Base-by-base conservation (phyloP, 331 rosid genomes). In the Acacia concinna region DNA sequence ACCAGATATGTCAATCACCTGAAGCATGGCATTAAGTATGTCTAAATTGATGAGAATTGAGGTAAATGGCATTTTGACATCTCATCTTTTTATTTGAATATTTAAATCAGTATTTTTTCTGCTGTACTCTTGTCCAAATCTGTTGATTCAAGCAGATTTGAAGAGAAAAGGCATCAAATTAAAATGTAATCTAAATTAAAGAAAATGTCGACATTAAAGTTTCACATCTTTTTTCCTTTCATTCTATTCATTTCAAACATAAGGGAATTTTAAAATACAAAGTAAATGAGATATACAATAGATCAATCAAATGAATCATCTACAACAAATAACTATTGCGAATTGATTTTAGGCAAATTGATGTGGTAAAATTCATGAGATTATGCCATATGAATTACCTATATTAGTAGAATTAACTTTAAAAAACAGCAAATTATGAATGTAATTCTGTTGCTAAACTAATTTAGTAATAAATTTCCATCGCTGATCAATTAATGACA, bases 301-400 rank as follows among this genome's bases (percentile, higher is more conserved):
- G 78, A 8, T 38, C 41, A 64, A 77, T 64, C 83, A 71, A 23
- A 54, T 40, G 70, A 67, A 67, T 20, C 8, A 37, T 28, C 59
- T 51, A 51, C 4, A 51, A 51, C 59, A 20, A 20, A 27, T 59
- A 27, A 17, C 37, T 59, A 27, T 12, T 59, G 66, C 27, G 37
- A 59, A 27, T 59, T 59, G 66, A 59, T 28, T 27, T 28, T 13
- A 59, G 66, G 35, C 6, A 59, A 59, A 12, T 59, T 27, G 35
- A 59, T 25, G 66, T 12, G 35, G 17, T 27, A 59, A 59, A 59
- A 13, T 4, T 7, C 37, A 12, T 2, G 62, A n/a, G 14, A 54
- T 7, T 54, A 54, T 8, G 14, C 62, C 62, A 54, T 20, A 21
- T 7, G 28, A 54, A n/a, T 21, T 54, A 28, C 27, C 21, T 52